Percentiles rank a stretch among this genome's conserved stretches.
Conservation (phyloP, 257 asterid genomes). For the Parsonsia alboflavescens region DNA sequence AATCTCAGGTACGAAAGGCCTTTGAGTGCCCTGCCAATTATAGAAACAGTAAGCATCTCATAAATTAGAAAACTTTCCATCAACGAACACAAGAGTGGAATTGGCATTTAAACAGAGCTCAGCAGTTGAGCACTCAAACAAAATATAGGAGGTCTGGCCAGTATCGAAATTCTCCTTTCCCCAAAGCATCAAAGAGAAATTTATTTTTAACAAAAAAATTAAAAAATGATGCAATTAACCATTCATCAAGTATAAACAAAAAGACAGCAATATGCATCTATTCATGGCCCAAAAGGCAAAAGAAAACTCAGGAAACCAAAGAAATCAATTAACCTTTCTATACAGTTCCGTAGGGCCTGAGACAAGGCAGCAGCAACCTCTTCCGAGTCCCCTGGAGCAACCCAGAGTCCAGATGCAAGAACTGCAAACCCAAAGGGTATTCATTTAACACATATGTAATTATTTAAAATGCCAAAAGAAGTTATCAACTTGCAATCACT, state of each 20-base stretch:
- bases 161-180: neutral
- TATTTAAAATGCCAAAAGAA: neutral
- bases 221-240: neutral
- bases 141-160: neutral
- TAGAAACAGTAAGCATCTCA: conserved; percentile 20
- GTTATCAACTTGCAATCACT: neutral
- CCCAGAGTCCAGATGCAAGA: conserved; percentile 95
- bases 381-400: conserved; percentile 98
- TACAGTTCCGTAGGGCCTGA: conserved; percentile 87
- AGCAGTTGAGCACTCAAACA: neutral
- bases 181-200: neutral
- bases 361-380: conserved; percentile 93
- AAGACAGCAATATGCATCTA: neutral
- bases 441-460: conserved; percentile 7
- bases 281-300: conserved; percentile 16
- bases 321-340: conserved; percentile 57
- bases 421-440: conserved; percentile 35
- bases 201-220: neutral
- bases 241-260: neutral
- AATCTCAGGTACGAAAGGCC: conserved; percentile 81
- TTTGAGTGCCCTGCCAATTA: conserved; percentile 68
- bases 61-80: conserved; percentile 7
- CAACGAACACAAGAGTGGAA: neutral
- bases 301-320: conserved; percentile 16
- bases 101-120: neutral